Base-by-base conservation (phyloP, 1,284 basidiomycete genomes). In the Leccinum pallidistipes region DNA sequence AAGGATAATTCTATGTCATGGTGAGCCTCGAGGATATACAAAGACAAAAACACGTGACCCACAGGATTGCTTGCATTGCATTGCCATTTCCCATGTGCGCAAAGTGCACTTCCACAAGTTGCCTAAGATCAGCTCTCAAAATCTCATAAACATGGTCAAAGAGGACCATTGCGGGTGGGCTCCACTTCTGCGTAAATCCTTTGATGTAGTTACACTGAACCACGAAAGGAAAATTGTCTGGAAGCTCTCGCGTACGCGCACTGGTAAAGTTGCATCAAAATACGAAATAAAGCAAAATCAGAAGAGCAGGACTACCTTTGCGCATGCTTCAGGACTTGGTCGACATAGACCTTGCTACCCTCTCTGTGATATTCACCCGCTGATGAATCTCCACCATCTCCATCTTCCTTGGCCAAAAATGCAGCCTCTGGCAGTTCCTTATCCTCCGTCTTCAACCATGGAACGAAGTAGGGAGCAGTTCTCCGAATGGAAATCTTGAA, bases 171-270 rank as follows among this genome's bases (percentile, higher is more conserved):
- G 84, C 78, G 0, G 88, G 85, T 0, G 24, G 57, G 1, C 65
- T 64, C 90, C 90, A 92, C 52, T 77, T 64, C 16, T 72, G 57
- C 10, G 81, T 79, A 21, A 84, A 72, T 1, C 71, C 62, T 2
- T 70, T 62, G 52, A 92, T 87, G 53, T 82, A 84, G 0, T 69
- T 62, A 5, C 79, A 68, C 31, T 84, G 83, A 0, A 89, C 86
- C 0, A 83, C 76, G 64, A 87, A 91, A 0, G 89, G 89, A 62
- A 81, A 84, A 62, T 83, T 82, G 14, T 82, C 85, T 0, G 89
- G 88, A 0, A 91, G 77, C 68, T 91, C 87, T 5, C 88, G 84
- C 0, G 87, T 87, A 1, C 84, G 80, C 0, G 87, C 82, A 8
- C 90, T 91, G 47, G 7, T 8, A 45, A n/a, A 9, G 9, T 14